Conservation (phyloP, 2,329 filamentous ascomycete genomes). For the Penicillium sp. region DNA sequence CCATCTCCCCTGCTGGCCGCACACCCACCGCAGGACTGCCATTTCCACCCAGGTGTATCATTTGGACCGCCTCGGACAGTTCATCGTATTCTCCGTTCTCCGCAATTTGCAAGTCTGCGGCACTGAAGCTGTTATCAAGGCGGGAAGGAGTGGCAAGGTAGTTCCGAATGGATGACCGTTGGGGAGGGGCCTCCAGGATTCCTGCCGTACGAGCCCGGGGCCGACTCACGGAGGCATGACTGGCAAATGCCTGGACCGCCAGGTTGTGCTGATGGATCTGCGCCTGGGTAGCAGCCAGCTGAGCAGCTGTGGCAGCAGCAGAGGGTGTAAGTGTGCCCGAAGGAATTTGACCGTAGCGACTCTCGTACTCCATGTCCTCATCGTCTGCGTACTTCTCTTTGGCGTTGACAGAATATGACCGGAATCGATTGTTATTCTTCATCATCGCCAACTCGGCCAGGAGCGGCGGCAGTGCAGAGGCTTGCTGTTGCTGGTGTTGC, state of each 20-base stretch:
- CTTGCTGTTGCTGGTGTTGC: conserved; percentile 45
- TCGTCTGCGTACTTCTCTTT: conserved; percentile 95
- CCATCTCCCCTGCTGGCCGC: conserved; percentile 62
- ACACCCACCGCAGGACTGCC: conserved; percentile 56
- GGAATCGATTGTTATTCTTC: conserved; percentile 80
- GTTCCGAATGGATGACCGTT: conserved; percentile 62
- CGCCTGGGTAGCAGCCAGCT: conserved; percentile 60
- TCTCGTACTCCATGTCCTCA: conserved; percentile 73
- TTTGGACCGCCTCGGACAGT: conserved; percentile 76
- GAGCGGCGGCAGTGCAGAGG: conserved; percentile 57
- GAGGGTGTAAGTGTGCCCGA: conserved; percentile 60
- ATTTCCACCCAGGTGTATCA: conserved; percentile 61
- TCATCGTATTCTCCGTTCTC: conserved; percentile 78
- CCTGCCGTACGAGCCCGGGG: conserved; percentile 89
- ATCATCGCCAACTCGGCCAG: conserved; percentile 72
- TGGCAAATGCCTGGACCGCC: conserved; percentile 87
- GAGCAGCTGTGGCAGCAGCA: conserved; percentile 56
- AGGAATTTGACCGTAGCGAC: conserved; percentile 55
- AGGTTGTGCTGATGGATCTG: conserved; percentile 87
- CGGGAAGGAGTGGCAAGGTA: conserved; percentile 75
- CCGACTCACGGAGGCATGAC: conserved; percentile 73
- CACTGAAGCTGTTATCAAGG: conserved; percentile 71
- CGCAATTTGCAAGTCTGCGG: conserved; percentile 69
- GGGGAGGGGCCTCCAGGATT: conserved; percentile 74
- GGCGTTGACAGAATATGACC: conserved; percentile 97